These are phyloP conservation scores for Pyrus pyrifolia DNA, from an alignment of 306 rosid species.

Conservation along the genomic window DNA sequence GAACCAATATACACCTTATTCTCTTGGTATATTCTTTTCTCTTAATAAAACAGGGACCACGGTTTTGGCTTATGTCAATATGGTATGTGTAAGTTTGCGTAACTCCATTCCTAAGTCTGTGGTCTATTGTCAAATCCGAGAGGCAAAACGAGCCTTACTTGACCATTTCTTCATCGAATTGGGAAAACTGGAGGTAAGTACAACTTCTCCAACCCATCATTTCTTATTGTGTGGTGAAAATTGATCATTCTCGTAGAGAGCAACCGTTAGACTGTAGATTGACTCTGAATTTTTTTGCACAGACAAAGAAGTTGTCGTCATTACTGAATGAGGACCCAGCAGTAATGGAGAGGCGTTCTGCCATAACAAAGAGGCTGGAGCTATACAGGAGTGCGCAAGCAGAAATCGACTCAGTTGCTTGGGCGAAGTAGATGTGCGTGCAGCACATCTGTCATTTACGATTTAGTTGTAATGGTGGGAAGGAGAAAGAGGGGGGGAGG, in stretches of 20 bases:
- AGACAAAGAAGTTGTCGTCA: constrained; percentile 67
- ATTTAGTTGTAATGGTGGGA: constrained; percentile 1
- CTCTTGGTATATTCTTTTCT: not conserved
- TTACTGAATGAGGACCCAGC: constrained; percentile 92
- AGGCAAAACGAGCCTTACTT: constrained; percentile 80
- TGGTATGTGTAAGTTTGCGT: constrained; percentile 70
- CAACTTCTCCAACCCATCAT: not conserved
- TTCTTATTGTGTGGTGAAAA: not conserved
- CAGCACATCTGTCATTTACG: not conserved
- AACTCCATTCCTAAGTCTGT: constrained; percentile 83
- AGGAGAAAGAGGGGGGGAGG: not conserved
- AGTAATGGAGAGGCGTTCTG: constrained; percentile 75
- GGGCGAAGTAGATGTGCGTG: constrained; percentile 62
- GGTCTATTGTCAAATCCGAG: constrained; percentile 87
- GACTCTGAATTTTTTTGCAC: constrained; percentile 9
- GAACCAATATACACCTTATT: not conserved
- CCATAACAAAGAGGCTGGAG: constrained; percentile 76
- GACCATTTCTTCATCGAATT: constrained; percentile 75
- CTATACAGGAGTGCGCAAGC: constrained; percentile 83
- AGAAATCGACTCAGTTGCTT: constrained; percentile 80
- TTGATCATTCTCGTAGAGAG: not conserved
- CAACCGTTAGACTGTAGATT: not conserved
- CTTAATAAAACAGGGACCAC: constrained; percentile 47
- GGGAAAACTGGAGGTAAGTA: constrained; percentile 73
- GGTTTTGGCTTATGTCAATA: constrained; percentile 72